phyloP scores from a whole-genome alignment of 257 asterid species.

The Nicotiana sylvestris region DNA sequence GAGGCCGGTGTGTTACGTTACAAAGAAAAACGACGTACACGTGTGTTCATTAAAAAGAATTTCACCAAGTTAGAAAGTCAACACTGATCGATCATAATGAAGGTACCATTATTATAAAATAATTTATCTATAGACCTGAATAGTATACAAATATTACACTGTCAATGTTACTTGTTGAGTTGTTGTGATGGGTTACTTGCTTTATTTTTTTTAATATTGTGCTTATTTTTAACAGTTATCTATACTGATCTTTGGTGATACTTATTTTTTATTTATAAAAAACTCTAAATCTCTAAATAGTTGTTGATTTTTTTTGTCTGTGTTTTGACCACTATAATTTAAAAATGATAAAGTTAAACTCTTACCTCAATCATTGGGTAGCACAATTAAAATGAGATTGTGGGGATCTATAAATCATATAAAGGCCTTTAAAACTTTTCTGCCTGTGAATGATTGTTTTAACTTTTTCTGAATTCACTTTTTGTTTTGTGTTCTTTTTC shows the following conservation, averaged over 20 bases:
- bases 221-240: too few species aligned
- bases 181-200: too few species aligned
- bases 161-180: neutral
- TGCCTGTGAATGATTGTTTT: too few species aligned
- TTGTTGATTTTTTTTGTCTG: neutral
- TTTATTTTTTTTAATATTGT: neutral
- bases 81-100: constrained; percentile 76
- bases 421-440: neutral
- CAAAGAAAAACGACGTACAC: constrained; percentile 65
- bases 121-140: neutral
- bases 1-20: constrained; percentile 75
- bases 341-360: neutral
- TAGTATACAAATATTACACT: neutral
- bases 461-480: neutral
- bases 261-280: neutral
- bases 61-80: constrained; percentile 71
- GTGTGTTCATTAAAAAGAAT: constrained; percentile 69
- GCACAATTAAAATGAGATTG: neutral
- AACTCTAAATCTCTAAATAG: neutral
- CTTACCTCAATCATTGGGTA: neutral
- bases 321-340: neutral
- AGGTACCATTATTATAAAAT: constrained; percentile 32
- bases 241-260: too few species aligned
- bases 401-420: neutral
- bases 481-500: neutral